phyloP scores from a whole-genome alignment of 306 rosid species.

The Rosa rugosa region DNA sequence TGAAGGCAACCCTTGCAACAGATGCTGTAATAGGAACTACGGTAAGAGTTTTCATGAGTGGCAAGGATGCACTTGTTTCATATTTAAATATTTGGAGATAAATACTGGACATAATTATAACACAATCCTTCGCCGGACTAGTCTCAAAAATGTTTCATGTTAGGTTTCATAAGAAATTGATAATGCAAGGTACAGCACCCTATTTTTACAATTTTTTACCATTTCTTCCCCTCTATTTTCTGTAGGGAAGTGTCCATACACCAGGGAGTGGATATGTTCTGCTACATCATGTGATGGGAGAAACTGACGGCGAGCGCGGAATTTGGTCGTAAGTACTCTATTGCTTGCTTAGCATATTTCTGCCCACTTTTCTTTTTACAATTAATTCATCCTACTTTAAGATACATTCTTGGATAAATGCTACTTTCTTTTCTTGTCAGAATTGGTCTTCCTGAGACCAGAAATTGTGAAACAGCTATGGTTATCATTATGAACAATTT shows the following conservation, averaged over 20 bases:
- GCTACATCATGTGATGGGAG: conserved; percentile 98
- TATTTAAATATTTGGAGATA: background rate
- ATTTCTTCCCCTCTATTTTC: conserved; percentile 8
- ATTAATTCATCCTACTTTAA: conserved; percentile 11
- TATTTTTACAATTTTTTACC: background rate
- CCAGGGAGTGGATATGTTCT: conserved; percentile 98
- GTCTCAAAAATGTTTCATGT: background rate
- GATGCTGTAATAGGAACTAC: conserved; percentile 89
- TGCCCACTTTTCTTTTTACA: background rate
- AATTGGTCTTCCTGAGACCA: background rate
- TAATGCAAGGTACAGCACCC: background rate
- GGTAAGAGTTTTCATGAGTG: conserved; percentile 46
- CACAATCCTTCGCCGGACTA: background rate
- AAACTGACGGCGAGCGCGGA: conserved; percentile 86
- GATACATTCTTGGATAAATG: background rate
- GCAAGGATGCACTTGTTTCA: background rate
- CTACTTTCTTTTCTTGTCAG: background rate
- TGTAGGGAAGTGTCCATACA: conserved; percentile 74
- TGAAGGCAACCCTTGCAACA: conserved; percentile 91
- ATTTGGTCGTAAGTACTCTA: conserved; percentile 88
- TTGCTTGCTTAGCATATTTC: conserved; percentile 26
- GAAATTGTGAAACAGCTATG: background rate
- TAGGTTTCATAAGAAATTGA: background rate
- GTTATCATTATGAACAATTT: background rate
- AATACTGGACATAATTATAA: background rate